Conservation (phyloP, 2,329 filamentous ascomycete genomes). For the Botrytis deweyae region DNA sequence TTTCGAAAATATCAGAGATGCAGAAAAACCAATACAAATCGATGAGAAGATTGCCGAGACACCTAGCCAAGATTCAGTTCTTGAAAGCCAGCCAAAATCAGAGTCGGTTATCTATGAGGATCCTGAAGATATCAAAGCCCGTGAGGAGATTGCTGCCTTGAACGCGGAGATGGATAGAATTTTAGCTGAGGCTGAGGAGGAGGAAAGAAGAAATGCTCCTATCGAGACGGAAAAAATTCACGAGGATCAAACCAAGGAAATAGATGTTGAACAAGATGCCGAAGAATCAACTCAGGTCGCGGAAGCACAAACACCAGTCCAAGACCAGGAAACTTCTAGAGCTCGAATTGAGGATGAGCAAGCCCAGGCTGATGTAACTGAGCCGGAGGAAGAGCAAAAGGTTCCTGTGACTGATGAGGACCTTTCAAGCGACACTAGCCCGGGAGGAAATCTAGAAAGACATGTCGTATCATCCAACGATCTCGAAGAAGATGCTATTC, state of each 20-base stretch:
- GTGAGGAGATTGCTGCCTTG: neutral
- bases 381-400: neutral
- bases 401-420: neutral
- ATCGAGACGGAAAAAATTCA: neutral
- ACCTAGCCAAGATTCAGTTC: neutral
- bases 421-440: neutral
- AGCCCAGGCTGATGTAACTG: neutral
- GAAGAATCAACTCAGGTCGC: neutral
- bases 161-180: conserved; percentile 7
- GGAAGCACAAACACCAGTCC: neutral
- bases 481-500: neutral
- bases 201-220: neutral
- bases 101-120: neutral
- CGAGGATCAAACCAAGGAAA: neutral
- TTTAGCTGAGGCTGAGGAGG: neutral
- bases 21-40: neutral
- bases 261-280: rapidly evolving
- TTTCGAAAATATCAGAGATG: neutral
- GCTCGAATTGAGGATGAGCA: neutral
- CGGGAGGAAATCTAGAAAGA: too few species aligned
- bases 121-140: neutral
- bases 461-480: neutral
- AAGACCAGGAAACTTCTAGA: neutral
- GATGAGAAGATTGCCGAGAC: neutral
- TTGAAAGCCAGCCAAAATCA: neutral